Conservation (phyloP, 371 early-diverging fungal species). For the Mucor irregularis region DNA sequence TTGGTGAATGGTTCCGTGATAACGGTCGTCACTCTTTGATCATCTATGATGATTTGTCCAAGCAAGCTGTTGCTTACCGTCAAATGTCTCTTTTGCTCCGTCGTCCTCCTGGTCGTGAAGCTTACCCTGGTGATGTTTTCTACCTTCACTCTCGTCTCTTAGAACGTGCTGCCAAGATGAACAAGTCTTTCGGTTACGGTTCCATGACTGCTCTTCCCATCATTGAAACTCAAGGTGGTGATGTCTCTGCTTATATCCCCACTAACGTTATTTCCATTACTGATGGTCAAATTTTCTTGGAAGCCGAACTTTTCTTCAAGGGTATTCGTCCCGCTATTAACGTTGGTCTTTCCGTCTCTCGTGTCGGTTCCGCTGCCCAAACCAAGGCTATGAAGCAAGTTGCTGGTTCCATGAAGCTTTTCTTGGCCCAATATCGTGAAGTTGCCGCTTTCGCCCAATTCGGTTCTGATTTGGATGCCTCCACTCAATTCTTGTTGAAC, state of each 20-base stretch:
- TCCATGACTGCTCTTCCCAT: conserved; percentile 96
- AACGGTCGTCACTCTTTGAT: conserved; percentile 93
- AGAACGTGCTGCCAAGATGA: conserved; percentile 97
- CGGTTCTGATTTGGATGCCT: conserved; percentile 96
- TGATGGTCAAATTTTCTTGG: conserved; percentile 91
- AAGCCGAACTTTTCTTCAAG: conserved; percentile 98
- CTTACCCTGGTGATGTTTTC: conserved; percentile 98
- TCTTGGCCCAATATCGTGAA: conserved; percentile 98
- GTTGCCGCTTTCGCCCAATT: conserved; percentile 98
- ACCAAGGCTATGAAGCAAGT: conserved; percentile 99
- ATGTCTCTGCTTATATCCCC: conserved; percentile 98
- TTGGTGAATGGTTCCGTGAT: conserved; percentile 96
- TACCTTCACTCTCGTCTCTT: conserved; percentile 96
- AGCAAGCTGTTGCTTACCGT: conserved; percentile 98
- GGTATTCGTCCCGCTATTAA: conserved; percentile 97
- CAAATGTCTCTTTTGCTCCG: conserved; percentile 96
- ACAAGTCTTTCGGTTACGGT: conserved; percentile 87
- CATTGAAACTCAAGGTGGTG: conserved; percentile 98
- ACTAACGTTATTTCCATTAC: conserved; percentile 99
- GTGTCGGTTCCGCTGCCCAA: conserved; percentile 98
- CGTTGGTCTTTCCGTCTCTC: conserved; percentile 97
- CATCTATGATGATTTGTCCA: conserved; percentile 97
- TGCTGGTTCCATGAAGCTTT: conserved; percentile 96
- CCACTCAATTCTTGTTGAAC: conserved; percentile 95
- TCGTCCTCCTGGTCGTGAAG: conserved; percentile 98